Percentiles rank a stretch among this genome's conserved stretches.
Conservation (phyloP, 2,329 filamentous ascomycete genomes). For the Microdochium nivale region DNA sequence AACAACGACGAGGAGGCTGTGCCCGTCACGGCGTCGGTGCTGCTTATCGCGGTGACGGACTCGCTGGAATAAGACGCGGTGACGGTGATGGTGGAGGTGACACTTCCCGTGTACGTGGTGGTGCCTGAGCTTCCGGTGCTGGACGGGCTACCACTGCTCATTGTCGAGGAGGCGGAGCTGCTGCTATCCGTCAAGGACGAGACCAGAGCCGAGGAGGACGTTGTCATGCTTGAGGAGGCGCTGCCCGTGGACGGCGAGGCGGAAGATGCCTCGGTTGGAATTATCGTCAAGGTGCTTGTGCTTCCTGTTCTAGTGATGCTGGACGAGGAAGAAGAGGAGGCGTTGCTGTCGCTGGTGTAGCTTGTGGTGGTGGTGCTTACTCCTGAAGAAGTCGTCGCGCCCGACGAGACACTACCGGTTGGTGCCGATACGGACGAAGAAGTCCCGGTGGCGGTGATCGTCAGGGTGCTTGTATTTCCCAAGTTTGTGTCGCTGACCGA, state of each 20-base stretch:
- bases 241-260: neutral
- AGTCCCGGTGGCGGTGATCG: neutral
- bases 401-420: neutral
- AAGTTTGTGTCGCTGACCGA: neutral
- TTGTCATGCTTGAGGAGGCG: neutral
- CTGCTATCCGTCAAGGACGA: neutral
- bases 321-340: neutral
- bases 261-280: neutral
- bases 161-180: neutral
- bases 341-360: neutral
- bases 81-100: neutral
- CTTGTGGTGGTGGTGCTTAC: neutral
- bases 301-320: neutral
- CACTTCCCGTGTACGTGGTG: neutral
- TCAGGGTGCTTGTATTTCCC: neutral
- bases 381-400: neutral
- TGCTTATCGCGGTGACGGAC: neutral
- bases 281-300: neutral
- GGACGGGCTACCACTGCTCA: neutral
- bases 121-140: neutral
- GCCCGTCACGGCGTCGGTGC: conserved; percentile 2
- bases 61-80: conserved; percentile 1
- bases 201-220: neutral
- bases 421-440: neutral
- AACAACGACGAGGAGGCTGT: neutral